These are phyloP conservation scores for Scleroderma bovista DNA, from an alignment of 768 basidiomycete genomes.

Conservation along the genomic window DNA sequence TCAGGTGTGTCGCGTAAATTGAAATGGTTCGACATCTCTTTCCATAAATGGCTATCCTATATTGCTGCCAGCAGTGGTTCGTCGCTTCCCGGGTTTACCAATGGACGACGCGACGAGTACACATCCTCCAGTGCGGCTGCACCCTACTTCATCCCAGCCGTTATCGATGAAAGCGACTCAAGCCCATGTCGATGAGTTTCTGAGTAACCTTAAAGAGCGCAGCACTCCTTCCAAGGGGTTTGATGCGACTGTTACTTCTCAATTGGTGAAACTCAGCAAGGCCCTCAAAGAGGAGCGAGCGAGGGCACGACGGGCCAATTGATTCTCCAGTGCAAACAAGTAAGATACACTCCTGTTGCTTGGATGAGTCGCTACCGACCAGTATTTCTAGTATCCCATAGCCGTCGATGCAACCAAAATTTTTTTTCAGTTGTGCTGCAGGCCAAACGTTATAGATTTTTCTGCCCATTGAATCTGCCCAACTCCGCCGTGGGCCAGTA, in stretches of 20 bases:
- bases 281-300: constrained; percentile 46
- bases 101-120: constrained; percentile 50
- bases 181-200: constrained; percentile 39
- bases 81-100: constrained; percentile 8
- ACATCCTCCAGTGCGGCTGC: constrained; percentile 44
- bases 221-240: constrained; percentile 44
- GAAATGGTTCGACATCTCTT: neutral
- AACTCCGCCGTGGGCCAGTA: no score
- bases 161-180: constrained; percentile 38
- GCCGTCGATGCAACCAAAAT: no score
- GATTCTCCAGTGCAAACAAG: neutral
- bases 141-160: constrained; percentile 29
- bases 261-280: constrained; percentile 50
- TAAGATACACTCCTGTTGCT: constrained; percentile 4
- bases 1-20: neutral
- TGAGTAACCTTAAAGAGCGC: constrained; percentile 44
- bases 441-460: no score
- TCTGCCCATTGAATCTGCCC: no score
- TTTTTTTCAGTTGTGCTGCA: no score
- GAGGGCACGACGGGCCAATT: constrained; percentile 14
- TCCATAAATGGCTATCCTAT: neutral
- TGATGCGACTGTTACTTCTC: constrained; percentile 52
- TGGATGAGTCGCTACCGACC: neutral
- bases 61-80: neutral
- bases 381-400: no score